Conservation (phyloP, 2,329 filamentous ascomycete genomes). For the Cytospora piceae region DNA sequence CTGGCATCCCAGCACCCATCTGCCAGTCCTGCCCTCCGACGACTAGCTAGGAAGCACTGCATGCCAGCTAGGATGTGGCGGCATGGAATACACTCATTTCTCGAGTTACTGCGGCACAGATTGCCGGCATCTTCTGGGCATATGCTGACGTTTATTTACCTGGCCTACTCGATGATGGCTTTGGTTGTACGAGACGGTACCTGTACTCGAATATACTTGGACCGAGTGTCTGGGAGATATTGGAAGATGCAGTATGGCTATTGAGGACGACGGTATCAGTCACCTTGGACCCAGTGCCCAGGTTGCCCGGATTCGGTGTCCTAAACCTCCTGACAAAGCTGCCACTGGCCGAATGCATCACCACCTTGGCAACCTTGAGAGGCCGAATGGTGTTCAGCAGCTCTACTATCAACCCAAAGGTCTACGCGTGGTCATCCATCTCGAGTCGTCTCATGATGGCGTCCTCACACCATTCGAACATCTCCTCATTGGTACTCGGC, state of each 20-base stretch:
- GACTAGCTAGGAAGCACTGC: conserved; percentile 76
- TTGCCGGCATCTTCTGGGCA: conserved; percentile 80
- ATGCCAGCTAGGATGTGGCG: conserved; percentile 96
- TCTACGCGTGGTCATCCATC: conserved; percentile 69
- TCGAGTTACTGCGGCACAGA: conserved; percentile 74
- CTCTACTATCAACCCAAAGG: conserved; percentile 74
- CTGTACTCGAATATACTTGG: conserved; percentile 85
- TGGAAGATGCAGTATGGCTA: conserved; percentile 81
- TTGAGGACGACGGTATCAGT: conserved; percentile 78
- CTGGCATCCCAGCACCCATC: conserved; percentile 85
- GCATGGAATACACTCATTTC: conserved; percentile 83
- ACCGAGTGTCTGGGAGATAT: conserved; percentile 89
- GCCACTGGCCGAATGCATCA: conserved; percentile 81
- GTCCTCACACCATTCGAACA: conserved; percentile 49
- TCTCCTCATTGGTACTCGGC: conserved; percentile 48
- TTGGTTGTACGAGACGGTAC: conserved; percentile 81
- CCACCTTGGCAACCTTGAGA: conserved; percentile 78
- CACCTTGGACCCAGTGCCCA: conserved; percentile 81
- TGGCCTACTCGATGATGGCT: conserved; percentile 89
- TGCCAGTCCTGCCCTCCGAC: conserved; percentile 67
- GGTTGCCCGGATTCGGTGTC: conserved; percentile 83
- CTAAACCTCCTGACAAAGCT: conserved; percentile 76
- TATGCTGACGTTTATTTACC: conserved; percentile 88
- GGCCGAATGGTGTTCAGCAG: conserved; percentile 71
- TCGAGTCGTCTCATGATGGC: conserved; percentile 64